These are phyloP conservation scores for Hypoxylon cercidicola DNA, from an alignment of 495 filamentous ascomycete genomes.

Conservation along the genomic window DNA sequence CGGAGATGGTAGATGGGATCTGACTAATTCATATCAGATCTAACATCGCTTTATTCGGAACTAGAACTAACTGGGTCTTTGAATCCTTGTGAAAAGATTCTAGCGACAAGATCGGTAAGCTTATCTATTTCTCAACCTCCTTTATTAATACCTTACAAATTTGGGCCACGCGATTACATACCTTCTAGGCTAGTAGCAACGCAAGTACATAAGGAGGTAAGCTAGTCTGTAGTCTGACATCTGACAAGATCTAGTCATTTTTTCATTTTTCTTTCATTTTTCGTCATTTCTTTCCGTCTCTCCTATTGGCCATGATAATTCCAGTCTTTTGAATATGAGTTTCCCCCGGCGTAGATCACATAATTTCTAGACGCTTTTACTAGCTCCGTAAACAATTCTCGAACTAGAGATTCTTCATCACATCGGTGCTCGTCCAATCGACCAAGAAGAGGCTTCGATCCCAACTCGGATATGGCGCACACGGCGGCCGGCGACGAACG, in stretches of 20 bases:
- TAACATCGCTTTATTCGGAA: no score
- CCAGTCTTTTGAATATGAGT: no score
- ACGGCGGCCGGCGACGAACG: conserved; percentile 13
- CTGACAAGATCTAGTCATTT: background rate
- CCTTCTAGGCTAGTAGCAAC: background rate
- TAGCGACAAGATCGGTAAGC: conserved; percentile 4
- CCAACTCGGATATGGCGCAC: background rate
- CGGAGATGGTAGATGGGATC: no score
- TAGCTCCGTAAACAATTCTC: no score
- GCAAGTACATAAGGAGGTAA: background rate
- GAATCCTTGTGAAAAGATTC: no score
- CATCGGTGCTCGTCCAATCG: no score
- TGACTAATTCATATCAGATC: no score
- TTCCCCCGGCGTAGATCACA: no score
- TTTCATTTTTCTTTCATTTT: background rate
- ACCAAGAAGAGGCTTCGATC: background rate
- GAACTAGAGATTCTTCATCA: no score
- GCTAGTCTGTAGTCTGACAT: background rate
- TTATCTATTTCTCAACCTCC: conserved; percentile 3
- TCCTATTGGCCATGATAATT: no score
- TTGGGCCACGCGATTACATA: background rate
- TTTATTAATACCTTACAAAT: conserved; percentile 7
- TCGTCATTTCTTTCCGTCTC: background rate
- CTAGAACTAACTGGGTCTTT: no score
- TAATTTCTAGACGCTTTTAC: no score